Base-by-base conservation (phyloP, 148 eudicot genomes). In the Talinum fruticosum region DNA sequence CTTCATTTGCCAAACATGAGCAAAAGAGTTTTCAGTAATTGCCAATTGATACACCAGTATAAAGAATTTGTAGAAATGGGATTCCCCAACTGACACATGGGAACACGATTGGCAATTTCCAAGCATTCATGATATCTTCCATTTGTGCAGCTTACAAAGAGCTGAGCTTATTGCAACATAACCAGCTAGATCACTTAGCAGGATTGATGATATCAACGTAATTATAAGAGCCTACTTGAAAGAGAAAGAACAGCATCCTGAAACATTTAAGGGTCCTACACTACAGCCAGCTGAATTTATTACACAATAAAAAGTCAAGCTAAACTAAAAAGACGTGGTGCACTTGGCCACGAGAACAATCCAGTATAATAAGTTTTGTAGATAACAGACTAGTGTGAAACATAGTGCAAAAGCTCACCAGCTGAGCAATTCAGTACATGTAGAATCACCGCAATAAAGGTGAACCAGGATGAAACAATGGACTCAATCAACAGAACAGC, bases 1-100 rank as follows among this genome's bases (percentile, higher is more conserved):
- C 97, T 95, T 86, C 76, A 87, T 59, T 61, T 37, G 69, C 69
- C 37, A 36, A 74, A 77, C 70, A 82, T 66, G 38, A 38, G 78
- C 57, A 24, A 67, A 73, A 45, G 15, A 16, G 21, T 29, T 67
- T 64, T 73, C 74, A 78, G 70, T 69, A 59, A 49, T 24, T 24
- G 69, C 47, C 61, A 66, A 66, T 57, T 38, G 26, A 24, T 26
- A 77, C 16, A 77, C 38, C 69, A 66, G 34, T 23, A 67, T 21
- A n/a, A 29, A 64, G 7, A 23, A 33, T 65, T 54, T 41, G 57
- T 16, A 18, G 44, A 10, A 47, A 47, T 68, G 35, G 16, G n/a
- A 32, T 51, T 26, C 18, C 53, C 53, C 10, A 37, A 37, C 29
- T 37, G 51, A 69, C 32, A 69, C 73, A 38, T 10, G 29, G n/a